These are phyloP conservation scores for Pleoardoris graminearum DNA, from an alignment of 2,329 filamentous ascomycete genomes.

Conservation along the genomic window DNA sequence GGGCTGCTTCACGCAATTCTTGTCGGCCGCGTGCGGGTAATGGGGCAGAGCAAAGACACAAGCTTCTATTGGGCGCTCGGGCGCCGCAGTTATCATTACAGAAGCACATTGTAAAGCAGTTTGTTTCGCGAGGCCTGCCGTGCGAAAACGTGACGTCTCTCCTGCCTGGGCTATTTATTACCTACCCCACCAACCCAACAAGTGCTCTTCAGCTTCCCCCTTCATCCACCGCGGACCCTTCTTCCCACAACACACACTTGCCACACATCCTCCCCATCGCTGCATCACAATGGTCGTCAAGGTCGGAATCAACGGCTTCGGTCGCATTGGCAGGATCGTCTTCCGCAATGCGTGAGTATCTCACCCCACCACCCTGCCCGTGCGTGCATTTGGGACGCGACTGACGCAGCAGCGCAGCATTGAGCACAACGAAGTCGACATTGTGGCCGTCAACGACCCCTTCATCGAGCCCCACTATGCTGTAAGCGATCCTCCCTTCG, in stretches of 20 bases:
- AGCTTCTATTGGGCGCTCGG: slow-evolving; percentile 33
- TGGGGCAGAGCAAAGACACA: slow-evolving; percentile 29
- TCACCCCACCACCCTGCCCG: slow-evolving; percentile 7
- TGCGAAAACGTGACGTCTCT: slow-evolving; percentile 31
- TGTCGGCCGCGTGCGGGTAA: slow-evolving; percentile 36
- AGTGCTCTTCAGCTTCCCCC: slow-evolving; percentile 22
- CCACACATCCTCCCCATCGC: slow-evolving; percentile 3
- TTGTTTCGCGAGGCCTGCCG: not conserved
- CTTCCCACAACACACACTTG: slow-evolving; percentile 7
- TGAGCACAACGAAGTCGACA: slow-evolving; percentile 84
- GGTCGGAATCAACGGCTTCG: slow-evolving; percentile 99
- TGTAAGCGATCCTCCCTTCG: slow-evolving; percentile 65
- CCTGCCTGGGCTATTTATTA: slow-evolving; percentile 23
- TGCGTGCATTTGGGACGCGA: slow-evolving; percentile 7
- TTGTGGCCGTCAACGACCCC: slow-evolving; percentile 98
- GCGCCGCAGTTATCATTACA: slow-evolving; percentile 36
- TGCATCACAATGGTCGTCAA: slow-evolving; percentile 52
- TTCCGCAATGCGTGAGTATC: slow-evolving; percentile 87
- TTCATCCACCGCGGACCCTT: slow-evolving; percentile 18
- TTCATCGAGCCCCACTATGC: slow-evolving; percentile 99
- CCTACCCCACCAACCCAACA: slow-evolving; percentile 37
- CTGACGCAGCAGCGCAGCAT: slow-evolving; percentile 55
- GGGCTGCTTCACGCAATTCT: slow-evolving; percentile 16
- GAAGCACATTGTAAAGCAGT: slow-evolving; percentile 23
- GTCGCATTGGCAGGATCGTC: slow-evolving; percentile 98